phyloP scores from a whole-genome alignment of 306 rosid species.

The Trichosanthes cucumerina region DNA sequence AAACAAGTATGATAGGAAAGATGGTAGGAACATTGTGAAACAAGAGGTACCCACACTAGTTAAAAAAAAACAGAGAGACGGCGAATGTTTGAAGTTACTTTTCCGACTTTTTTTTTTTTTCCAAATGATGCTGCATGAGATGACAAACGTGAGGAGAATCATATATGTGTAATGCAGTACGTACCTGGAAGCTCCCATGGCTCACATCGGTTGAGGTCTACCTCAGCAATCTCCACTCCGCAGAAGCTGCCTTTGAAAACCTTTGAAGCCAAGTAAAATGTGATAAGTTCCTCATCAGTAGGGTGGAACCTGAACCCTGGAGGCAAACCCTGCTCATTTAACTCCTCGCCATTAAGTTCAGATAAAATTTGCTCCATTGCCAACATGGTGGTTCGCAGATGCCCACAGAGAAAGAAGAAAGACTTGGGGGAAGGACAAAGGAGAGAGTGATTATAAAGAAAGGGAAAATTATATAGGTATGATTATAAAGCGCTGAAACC shows the following conservation, averaged over 20 bases:
- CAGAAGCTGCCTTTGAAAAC: conserved; percentile 29
- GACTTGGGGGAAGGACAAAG: neutral
- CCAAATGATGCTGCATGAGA: neutral
- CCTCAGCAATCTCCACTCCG: conserved; percentile 45
- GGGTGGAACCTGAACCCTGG: conserved; percentile 88
- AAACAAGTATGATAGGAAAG: neutral
- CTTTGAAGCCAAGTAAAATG: conserved; percentile 57
- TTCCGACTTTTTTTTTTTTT: too few relatives aligned
- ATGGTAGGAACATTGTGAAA: neutral
- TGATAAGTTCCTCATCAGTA: conserved; percentile 69
- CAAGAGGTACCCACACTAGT: neutral
- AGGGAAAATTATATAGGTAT: conserved; percentile 4
- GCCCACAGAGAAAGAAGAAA: neutral
- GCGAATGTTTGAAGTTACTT: neutral
- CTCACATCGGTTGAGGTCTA: conserved; percentile 67
- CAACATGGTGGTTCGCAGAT: conserved; percentile 16
- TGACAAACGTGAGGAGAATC: neutral
- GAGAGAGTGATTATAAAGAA: neutral
- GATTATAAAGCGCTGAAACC: conserved; percentile 26
- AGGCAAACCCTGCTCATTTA: conserved; percentile 54
- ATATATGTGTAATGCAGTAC: neutral
- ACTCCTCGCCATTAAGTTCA: conserved; percentile 39
- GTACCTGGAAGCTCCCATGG: conserved; percentile 87
- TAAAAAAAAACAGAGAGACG: neutral
- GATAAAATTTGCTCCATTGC: conserved; percentile 41